A percentile compares a stretch with the other conserved stretches of the same genome.
Evolutionary conservation across 257 asterid species (phyloP).

Genomic region (Solanum chiquidenum): DNA sequence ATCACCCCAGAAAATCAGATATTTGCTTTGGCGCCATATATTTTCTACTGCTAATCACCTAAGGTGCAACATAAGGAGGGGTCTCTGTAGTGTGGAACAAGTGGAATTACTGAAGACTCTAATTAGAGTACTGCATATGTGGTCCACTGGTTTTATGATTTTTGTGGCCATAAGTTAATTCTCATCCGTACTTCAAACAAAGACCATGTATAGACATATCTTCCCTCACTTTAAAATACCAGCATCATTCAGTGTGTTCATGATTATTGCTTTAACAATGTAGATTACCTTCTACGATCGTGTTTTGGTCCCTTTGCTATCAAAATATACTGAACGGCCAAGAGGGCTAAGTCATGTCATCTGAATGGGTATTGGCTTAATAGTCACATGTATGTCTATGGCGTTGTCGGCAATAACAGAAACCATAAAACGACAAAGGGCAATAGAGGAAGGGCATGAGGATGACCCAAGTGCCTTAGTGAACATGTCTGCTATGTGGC

Average conservation of each 20-base stretch:
- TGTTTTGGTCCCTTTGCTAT: background rate
- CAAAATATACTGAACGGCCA: background rate
- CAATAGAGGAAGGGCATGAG: background rate
- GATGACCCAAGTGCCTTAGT: no score
- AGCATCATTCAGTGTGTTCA: conserved; percentile 5
- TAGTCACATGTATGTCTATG: background rate
- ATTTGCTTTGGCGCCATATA: no score
- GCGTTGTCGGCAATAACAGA: conserved; percentile 4
- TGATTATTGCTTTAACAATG: background rate
- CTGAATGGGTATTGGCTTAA: no score
- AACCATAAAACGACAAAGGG: background rate
- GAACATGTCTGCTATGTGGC: no score
- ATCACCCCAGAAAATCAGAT: no score
- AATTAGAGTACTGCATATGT: background rate
- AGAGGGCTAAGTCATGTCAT: no score
- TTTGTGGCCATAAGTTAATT: background rate
- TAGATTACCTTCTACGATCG: conserved; percentile 2
- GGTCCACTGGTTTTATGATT: conserved; percentile 2
- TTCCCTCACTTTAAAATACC: conserved; percentile 5
- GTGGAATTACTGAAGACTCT: conserved; percentile 4
- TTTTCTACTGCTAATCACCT: no score
- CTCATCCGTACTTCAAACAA: background rate
- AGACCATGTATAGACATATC: conserved; percentile 4
- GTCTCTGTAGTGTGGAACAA: conserved; percentile 7
- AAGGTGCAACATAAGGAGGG: background rate